Base-by-base conservation (phyloP, 257 asterid genomes). In the Solanum pennellii region DNA sequence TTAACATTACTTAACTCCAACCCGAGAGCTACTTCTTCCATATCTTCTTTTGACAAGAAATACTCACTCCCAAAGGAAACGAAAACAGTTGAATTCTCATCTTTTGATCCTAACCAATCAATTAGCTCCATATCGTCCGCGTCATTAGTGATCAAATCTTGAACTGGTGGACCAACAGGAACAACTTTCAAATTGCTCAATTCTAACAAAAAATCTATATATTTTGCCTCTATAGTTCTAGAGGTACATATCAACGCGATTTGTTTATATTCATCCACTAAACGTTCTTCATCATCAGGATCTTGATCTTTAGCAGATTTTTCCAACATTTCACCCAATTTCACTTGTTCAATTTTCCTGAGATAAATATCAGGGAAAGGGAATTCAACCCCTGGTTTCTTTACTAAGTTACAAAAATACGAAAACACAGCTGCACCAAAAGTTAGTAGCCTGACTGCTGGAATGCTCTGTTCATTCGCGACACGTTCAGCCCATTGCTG, bases 321-420 rank as follows among this genome's bases (percentile, higher is more conserved):
- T 6, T 52, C 21, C 11, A 21, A 2, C 33, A 12, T 11, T 75
- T 75, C 83, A 6, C 56, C 20, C 52, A 75, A 5, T 74, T 37
- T 71, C 85, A 35, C n/a, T 87, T 80, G 16, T 21, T 91, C 92
- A 20, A 72, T 41, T 1, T 87, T 47, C 0, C 86, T 47, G 3
- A 90, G 65, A 18, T 82, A 89, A 20, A 91, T 71, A 1, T 68
- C 92, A 0, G 94, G 91, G 23, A 89, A 92, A 5, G 94, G 94
- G 87, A 80, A 90, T 23, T 85, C 89, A 11, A 52, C 18, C 6
- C 75, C 92, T 0, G 87, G 82, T 4, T 33, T 62, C 45, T 3
- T 39, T 15, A 31, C 3, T 47, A 83, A 9, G 33, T 90, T 93
- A 2, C 5, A 7, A 20, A 91, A 86, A 14, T 84, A 92, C 3